phyloP scores from a whole-genome alignment of 2,329 filamentous ascomycete genomes.

The Diaporthe citriasiana region DNA sequence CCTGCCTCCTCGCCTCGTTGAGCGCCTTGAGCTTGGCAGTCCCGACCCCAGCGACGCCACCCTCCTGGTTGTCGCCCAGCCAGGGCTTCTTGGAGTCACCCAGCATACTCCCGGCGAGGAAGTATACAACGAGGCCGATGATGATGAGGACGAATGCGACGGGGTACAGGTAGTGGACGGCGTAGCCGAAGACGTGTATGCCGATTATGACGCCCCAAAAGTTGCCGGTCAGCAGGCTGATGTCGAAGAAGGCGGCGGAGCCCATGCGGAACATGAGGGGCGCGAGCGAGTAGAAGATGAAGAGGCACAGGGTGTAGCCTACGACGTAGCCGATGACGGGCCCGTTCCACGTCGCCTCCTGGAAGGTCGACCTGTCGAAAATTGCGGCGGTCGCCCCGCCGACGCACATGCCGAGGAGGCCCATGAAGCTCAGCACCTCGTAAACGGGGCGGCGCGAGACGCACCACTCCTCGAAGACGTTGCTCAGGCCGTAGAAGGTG shows the following conservation, averaged over 20 bases:
- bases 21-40: slow-evolving; percentile 86
- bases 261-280: slow-evolving; percentile 92
- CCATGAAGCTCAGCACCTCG: slow-evolving; percentile 93
- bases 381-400: slow-evolving; percentile 92
- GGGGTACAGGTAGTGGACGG: slow-evolving; percentile 91
- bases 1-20: slow-evolving; percentile 65
- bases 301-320: slow-evolving; percentile 89
- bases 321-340: slow-evolving; percentile 83
- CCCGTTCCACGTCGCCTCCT: slow-evolving; percentile 73
- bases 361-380: slow-evolving; percentile 85
- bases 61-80: slow-evolving; percentile 89
- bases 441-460: slow-evolving; percentile 89
- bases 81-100: slow-evolving; percentile 96
- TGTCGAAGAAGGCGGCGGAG: slow-evolving; percentile 95
- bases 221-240: slow-evolving; percentile 91
- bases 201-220: slow-evolving; percentile 98
- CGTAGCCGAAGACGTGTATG: slow-evolving; percentile 84
- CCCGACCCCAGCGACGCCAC: slow-evolving; percentile 82
- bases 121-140: slow-evolving; percentile 87
- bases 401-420: slow-evolving; percentile 89
- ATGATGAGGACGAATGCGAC: slow-evolving; percentile 96
- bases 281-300: slow-evolving; percentile 88
- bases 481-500: slow-evolving; percentile 90
- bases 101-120: slow-evolving; percentile 83
- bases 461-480: slow-evolving; percentile 95